A percentile compares a stretch with the other conserved stretches of the same genome.
phyloP scores from a whole-genome alignment of 1,284 basidiomycete genomes.

The Volvariella surrecta region DNA sequence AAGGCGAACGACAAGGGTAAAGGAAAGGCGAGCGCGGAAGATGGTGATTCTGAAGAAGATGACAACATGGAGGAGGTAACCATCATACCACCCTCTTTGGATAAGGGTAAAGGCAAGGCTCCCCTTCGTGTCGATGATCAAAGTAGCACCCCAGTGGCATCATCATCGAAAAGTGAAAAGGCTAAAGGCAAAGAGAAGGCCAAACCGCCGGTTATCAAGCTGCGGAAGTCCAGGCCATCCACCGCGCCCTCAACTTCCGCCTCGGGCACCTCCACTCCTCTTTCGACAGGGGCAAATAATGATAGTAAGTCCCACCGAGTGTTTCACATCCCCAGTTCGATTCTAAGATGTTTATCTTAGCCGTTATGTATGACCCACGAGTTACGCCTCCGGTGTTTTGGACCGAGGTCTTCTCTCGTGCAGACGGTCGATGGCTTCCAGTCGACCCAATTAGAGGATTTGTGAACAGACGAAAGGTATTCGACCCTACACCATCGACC shows the following conservation, averaged over 20 bases:
- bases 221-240: slow-evolving; percentile 34
- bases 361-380: slow-evolving; percentile 40
- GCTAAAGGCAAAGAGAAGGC: slow-evolving; percentile 48
- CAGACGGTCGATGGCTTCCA: slow-evolving; percentile 88
- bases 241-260: neutral
- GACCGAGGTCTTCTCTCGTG: slow-evolving; percentile 94
- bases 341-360: slow-evolving; percentile 4
- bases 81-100: neutral
- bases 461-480: slow-evolving; percentile 74
- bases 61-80: too few species aligned
- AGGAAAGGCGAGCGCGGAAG: slow-evolving; percentile 23
- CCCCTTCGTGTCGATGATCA: neutral
- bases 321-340: neutral
- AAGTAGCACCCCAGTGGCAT: too few species aligned
- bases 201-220: slow-evolving; percentile 40
- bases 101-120: slow-evolving; percentile 25
- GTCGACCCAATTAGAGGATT: slow-evolving; percentile 83
- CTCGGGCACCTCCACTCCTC: neutral
- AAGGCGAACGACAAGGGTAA: slow-evolving; percentile 21
- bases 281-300: neutral
- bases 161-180: slow-evolving; percentile 27
- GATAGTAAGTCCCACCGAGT: neutral
- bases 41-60: too few species aligned
- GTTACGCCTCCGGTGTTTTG: slow-evolving; percentile 87
- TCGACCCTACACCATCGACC: slow-evolving; percentile 60